phyloP scores from a whole-genome alignment of 73 alveolate genomes.

The Symbiodinium pilosum region DNA sequence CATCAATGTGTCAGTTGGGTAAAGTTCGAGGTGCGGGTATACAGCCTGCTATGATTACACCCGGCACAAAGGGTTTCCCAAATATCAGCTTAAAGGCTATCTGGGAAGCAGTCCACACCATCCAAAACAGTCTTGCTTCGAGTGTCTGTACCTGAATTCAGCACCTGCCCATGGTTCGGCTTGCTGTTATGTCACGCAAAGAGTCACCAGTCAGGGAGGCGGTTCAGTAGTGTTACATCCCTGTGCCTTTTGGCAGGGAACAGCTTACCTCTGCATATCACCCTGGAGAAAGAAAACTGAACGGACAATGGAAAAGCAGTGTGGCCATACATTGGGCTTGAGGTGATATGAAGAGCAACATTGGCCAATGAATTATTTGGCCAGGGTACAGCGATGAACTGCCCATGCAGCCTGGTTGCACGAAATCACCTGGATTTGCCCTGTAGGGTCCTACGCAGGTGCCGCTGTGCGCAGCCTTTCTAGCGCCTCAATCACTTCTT shows the following conservation, averaged over 20 bases:
- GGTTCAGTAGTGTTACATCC: not conserved
- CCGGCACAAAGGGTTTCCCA: not conserved
- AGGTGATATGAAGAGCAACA: too few relatives aligned
- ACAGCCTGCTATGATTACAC: not conserved
- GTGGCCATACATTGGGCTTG: too few relatives aligned
- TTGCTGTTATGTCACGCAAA: not conserved
- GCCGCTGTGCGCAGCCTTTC: slow-evolving; percentile 63
- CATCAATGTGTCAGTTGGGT: too few relatives aligned
- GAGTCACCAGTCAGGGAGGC: not conserved
- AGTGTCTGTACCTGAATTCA: not conserved
- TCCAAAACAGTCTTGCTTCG: not conserved
- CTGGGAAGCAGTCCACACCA: not conserved
- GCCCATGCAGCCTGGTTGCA: not conserved
- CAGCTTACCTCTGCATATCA: not conserved
- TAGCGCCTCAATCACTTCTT: slow-evolving; percentile 43
- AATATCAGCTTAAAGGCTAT: not conserved
- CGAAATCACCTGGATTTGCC: not conserved
- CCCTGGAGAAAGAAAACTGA: not conserved
- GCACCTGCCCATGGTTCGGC: not conserved
- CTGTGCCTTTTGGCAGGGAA: slow-evolving; percentile 24
- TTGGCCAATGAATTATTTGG: too few relatives aligned
- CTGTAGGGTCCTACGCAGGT: slow-evolving; percentile 44
- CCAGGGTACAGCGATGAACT: slow-evolving; percentile 20
- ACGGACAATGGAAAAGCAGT: too few relatives aligned
- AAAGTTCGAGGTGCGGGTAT: too few relatives aligned